phyloP scores from a whole-genome alignment of 2,329 filamentous ascomycete species.

The Huntiella abstrusa region DNA sequence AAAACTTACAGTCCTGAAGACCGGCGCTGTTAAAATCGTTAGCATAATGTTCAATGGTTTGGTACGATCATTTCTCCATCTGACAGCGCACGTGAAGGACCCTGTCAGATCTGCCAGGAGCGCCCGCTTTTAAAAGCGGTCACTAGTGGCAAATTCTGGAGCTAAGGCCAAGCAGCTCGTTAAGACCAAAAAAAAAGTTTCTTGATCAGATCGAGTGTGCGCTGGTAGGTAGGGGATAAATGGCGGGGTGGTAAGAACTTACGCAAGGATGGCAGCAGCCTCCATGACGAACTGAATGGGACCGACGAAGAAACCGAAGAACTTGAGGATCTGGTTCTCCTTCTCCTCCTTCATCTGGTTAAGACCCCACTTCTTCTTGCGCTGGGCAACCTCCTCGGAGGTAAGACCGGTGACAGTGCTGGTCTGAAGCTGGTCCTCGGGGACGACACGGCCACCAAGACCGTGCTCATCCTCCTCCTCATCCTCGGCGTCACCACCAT shows the following conservation, averaged over 20 bases:
- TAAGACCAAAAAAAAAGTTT: not conserved
- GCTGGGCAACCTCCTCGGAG: constrained; percentile 43
- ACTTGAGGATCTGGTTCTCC: constrained; percentile 69
- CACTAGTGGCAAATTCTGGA: no score
- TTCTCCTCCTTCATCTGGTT: constrained; percentile 89
- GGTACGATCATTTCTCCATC: no score
- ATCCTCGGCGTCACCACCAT: constrained; percentile 47
- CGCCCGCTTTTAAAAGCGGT: no score
- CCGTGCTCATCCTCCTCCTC: constrained; percentile 34
- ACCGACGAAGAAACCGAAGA: constrained; percentile 65
- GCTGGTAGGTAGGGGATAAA: not conserved
- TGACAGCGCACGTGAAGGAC: no score
- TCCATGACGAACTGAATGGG: constrained; percentile 93
- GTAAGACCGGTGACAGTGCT: constrained; percentile 51
- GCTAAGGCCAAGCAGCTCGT: no score
- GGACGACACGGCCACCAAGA: constrained; percentile 38
- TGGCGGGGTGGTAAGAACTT: constrained; percentile 50
- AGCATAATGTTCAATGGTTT: not conserved
- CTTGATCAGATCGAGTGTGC: not conserved
- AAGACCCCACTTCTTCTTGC: constrained; percentile 54
- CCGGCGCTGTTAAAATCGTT: constrained; percentile 10
- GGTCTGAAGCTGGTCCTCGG: constrained; percentile 62
- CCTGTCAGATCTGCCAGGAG: no score
- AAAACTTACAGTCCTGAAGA: constrained; percentile 11
- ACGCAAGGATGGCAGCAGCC: constrained; percentile 62